These are phyloP conservation scores for Fraxinus ornus DNA, from an alignment of 305 asterid genomes.

Conservation along the genomic window DNA sequence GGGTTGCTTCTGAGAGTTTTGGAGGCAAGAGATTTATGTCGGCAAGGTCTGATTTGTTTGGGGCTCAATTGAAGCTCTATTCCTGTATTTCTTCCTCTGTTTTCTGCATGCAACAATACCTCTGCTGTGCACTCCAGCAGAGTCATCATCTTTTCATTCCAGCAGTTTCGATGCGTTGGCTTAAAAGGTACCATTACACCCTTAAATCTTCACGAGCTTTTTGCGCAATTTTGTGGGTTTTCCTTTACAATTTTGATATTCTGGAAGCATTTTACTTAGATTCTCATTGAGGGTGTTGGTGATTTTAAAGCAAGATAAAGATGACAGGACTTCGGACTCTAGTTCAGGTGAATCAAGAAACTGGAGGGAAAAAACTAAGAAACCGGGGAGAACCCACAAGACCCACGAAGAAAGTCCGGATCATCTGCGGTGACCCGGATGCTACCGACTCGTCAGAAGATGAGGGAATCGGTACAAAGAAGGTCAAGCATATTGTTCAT, in stretches of 20 bases:
- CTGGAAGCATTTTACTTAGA: neutral
- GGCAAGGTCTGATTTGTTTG: conserved; percentile 49
- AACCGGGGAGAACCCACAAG: conserved; percentile 13
- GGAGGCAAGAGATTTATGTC: conserved; percentile 59
- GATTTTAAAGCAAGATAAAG: neutral
- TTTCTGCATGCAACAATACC: conserved; percentile 39
- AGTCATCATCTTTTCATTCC: conserved; percentile 37
- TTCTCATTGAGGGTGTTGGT: conserved; percentile 28
- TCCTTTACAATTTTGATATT: conserved; percentile 7
- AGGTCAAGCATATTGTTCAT: conserved; percentile 47
- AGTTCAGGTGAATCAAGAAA: conserved; percentile 33
- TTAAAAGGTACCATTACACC: conserved; percentile 53
- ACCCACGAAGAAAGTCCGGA: conserved; percentile 48
- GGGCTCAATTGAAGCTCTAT: conserved; percentile 58
- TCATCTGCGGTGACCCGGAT: conserved; percentile 64
- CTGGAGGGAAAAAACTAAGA: conserved; percentile 29
- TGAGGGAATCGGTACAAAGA: conserved; percentile 25
- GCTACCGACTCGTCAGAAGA: conserved; percentile 58
- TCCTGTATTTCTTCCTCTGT: conserved; percentile 23
- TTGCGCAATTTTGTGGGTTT: conserved; percentile 22
- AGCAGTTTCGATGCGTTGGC: conserved; percentile 92
- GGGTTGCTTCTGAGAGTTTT: conserved; percentile 9
- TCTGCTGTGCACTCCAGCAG: conserved; percentile 64
- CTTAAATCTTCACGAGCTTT: conserved; percentile 27
- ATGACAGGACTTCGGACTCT: neutral